Base-by-base conservation (phyloP, 805 yeast genomes). In the Candida boidinii region DNA sequence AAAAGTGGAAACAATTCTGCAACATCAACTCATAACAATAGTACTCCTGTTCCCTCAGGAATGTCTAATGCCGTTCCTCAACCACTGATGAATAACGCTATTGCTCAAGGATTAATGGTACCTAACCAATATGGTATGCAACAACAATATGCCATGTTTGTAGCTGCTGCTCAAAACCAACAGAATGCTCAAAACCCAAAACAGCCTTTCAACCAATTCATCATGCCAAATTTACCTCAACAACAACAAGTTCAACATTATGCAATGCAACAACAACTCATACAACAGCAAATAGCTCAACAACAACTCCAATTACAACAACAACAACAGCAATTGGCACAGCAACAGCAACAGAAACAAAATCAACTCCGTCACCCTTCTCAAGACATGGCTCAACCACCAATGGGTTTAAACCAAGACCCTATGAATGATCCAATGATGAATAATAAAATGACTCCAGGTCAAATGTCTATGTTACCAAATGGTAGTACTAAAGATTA, bases 401-500 rank as follows among this genome's bases (percentile, higher is more conserved):
- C n/a, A n/a, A n/a, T n/a, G n/a, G n/a, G n/a, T n/a, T n/a, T n/a
- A n/a, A n/a, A n/a, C n/a, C n/a, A n/a, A n/a, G n/a, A n/a, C n/a
- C n/a, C n/a, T n/a, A n/a, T n/a, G n/a, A n/a, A n/a, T n/a, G n/a
- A n/a, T n/a, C n/a, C n/a, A n/a, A n/a, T n/a, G n/a, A n/a, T n/a
- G n/a, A n/a, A n/a, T n/a, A n/a, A n/a, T n/a, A n/a, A n/a, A n/a
- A n/a, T n/a, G n/a, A n/a, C n/a, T n/a, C n/a, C n/a, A n/a, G n/a
- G n/a, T n/a, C n/a, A n/a, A n/a, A n/a, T 9, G 11, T 12, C 14
- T 27, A 5, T 5, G 5, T 21, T 26, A 23, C 5, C 18, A 13
- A 42, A 63, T 59, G 53, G 44, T 36, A 68, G 67, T 46, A 88
- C 90, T 2, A 84, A 79, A 45, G 94, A 84, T 49, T 84, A 85